Evolutionary conservation across 192 early-diverging fungal species (phyloP).

Genomic region (Entophlyctis luteolus): DNA sequence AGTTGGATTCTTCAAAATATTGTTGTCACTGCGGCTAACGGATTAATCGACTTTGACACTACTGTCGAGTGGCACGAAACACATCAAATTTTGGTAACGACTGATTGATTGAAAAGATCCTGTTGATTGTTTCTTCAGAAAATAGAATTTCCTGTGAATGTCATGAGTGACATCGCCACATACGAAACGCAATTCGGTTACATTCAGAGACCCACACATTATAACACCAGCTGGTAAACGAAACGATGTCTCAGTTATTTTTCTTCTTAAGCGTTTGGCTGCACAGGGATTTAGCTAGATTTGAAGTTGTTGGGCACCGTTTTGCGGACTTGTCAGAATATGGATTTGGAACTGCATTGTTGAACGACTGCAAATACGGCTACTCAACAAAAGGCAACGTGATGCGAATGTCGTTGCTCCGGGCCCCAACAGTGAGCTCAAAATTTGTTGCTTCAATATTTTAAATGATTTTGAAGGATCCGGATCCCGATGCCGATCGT

Average conservation of each 20-base stretch:
- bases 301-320: slow-evolving; percentile 96
- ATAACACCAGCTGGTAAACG: slow-evolving; percentile 86
- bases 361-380: slow-evolving; percentile 98
- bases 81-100: slow-evolving; percentile 67
- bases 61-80: slow-evolving; percentile 91
- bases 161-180: slow-evolving; percentile 76
- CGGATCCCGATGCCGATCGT: slow-evolving; percentile 52
- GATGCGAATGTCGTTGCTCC: slow-evolving; percentile 79
- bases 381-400: slow-evolving; percentile 76
- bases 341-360: slow-evolving; percentile 88
- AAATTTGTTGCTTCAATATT: background rate
- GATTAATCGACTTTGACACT: slow-evolving; percentile 81
- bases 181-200: slow-evolving; percentile 96
- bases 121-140: slow-evolving; percentile 50
- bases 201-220: slow-evolving; percentile 89
- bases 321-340: slow-evolving; percentile 95
- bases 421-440: slow-evolving; percentile 27
- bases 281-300: slow-evolving; percentile 71
- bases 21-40: slow-evolving; percentile 67
- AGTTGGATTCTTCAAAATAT: slow-evolving; percentile 75
- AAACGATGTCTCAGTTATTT: background rate
- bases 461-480: slow-evolving; percentile 19
- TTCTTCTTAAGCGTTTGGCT: background rate
- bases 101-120: background rate
- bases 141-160: slow-evolving; percentile 87